phyloP scores from a whole-genome alignment of 768 basidiomycete species.

The Tephrocybe sp. region DNA sequence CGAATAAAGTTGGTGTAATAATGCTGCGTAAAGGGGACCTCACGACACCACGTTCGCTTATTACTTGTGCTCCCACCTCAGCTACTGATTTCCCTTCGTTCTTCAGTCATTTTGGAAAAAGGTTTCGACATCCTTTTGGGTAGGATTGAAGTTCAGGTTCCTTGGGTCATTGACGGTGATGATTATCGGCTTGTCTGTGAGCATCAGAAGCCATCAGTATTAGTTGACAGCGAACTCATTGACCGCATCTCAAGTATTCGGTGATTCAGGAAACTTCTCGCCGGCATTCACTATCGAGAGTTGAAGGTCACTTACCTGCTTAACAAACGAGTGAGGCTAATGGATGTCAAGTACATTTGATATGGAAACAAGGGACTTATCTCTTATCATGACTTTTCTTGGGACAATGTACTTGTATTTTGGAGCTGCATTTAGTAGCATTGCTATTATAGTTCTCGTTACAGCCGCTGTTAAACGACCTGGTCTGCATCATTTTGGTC shows the following conservation, averaged over 20 bases:
- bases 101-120: slow-evolving; percentile 21
- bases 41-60: slow-evolving; percentile 24
- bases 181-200: slow-evolving; percentile 27
- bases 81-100: not conserved
- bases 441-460: too few species aligned
- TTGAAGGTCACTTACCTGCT: not conserved
- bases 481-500: too few species aligned
- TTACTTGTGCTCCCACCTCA: not conserved
- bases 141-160: slow-evolving; percentile 24
- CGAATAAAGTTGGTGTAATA: slow-evolving; percentile 35
- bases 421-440: too few species aligned
- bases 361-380: too few species aligned
- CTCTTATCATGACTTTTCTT: too few species aligned
- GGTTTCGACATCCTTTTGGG: slow-evolving; percentile 27
- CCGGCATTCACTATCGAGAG: slow-evolving; percentile 27
- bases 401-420: too few species aligned
- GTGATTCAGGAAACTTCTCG: slow-evolving; percentile 48
- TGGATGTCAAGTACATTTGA: too few species aligned
- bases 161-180: slow-evolving; percentile 21
- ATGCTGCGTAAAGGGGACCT: slow-evolving; percentile 28
- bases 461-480: too few species aligned
- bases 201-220: slow-evolving; percentile 1
- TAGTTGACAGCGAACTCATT: not conserved
- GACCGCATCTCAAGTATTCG: slow-evolving; percentile 36
- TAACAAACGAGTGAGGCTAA: too few species aligned